Conservation (phyloP, 306 rosid genomes). For the Vigna radiata region DNA sequence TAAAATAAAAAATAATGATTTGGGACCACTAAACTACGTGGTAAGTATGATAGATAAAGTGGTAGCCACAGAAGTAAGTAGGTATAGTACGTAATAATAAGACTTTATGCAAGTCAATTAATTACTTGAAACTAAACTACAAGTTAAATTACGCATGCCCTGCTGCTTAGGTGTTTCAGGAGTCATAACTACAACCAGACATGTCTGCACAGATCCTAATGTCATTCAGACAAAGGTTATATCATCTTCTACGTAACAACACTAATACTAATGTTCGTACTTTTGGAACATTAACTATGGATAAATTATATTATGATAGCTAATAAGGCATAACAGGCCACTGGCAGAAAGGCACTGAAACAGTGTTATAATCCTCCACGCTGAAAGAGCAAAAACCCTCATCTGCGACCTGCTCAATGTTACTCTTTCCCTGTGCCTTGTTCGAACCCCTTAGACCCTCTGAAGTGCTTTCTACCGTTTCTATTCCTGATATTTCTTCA, state of each 20-base stretch:
- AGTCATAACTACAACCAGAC: neutral
- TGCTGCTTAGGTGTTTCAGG: neutral
- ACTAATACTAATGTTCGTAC: neutral
- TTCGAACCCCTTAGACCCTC: conserved; percentile 48
- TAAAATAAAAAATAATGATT: too few species aligned
- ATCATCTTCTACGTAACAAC: conserved; percentile 1
- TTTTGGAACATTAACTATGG: conserved; percentile 38
- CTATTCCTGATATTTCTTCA: conserved; percentile 64
- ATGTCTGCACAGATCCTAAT: neutral
- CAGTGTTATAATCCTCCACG: conserved; percentile 66
- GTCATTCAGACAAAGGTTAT: neutral
- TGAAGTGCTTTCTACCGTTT: conserved; percentile 65
- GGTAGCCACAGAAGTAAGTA: neutral
- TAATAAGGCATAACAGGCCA: conserved; percentile 54
- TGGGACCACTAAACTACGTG: too few species aligned
- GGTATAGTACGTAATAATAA: neutral
- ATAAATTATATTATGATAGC: conserved; percentile 41
- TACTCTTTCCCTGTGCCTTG: conserved; percentile 45
- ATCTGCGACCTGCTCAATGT: conserved; percentile 47
- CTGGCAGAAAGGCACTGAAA: conserved; percentile 49
- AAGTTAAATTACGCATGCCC: neutral
- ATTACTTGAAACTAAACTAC: neutral
- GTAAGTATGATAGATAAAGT: neutral
- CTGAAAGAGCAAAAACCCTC: conserved; percentile 50
- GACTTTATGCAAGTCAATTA: neutral